Evolutionary conservation across 352 stramenopile species (phyloP).

Genomic region (Globisporangium barbulae): DNA sequence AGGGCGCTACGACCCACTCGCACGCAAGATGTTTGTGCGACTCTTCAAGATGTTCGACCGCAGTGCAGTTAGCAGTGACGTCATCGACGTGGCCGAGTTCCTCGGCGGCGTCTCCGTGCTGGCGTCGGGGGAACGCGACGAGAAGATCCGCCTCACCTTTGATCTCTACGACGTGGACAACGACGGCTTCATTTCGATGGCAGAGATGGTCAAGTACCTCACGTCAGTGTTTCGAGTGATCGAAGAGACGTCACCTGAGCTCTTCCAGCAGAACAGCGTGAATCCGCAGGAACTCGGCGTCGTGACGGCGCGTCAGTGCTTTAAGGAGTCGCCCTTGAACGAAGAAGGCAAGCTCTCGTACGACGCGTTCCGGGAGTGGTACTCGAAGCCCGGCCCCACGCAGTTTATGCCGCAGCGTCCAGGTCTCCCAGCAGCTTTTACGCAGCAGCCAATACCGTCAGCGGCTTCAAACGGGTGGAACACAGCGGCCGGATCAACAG

Average conservation of each 20-base stretch:
- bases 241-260: constrained; percentile 53
- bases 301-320: constrained; percentile 74
- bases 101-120: constrained; percentile 82
- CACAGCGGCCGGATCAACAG: not conserved
- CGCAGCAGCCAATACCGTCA: not conserved
- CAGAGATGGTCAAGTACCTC: constrained; percentile 88
- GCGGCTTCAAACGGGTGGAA: not conserved
- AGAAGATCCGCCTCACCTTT: constrained; percentile 85
- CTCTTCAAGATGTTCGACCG: constrained; percentile 82
- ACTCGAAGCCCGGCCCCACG: constrained; percentile 57
- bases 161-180: constrained; percentile 84
- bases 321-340: constrained; percentile 63
- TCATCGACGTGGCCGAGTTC: constrained; percentile 82
- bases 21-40: constrained; percentile 66
- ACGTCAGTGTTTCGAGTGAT: constrained; percentile 84
- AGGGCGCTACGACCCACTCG: constrained; percentile 68
- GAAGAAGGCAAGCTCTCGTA: constrained; percentile 69
- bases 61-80: constrained; percentile 27
- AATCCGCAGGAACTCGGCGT: constrained; percentile 59
- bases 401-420: constrained; percentile 24
- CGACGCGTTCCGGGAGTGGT: constrained; percentile 73
- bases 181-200: constrained; percentile 78
- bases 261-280: constrained; percentile 70
- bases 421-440: constrained; percentile 2
- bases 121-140: constrained; percentile 69